Conservation (phyloP, 2,329 filamentous ascomycete genomes). For the Cytospora piceicola region DNA sequence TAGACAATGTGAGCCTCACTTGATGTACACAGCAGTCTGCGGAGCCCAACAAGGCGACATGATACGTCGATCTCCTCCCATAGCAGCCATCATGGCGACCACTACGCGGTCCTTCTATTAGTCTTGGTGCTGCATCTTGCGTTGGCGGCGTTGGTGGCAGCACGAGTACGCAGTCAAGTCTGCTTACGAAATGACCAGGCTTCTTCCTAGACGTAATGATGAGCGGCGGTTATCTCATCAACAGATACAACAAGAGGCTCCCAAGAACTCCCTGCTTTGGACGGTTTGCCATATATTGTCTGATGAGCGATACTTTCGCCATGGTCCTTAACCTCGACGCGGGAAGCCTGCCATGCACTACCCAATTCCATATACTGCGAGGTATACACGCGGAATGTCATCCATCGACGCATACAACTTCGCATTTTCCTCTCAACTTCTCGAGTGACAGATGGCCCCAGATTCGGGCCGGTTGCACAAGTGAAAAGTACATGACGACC, state of each 20-base stretch:
- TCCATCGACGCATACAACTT: neutral
- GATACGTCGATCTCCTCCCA: neutral
- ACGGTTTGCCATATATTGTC: neutral
- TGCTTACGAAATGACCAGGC: neutral
- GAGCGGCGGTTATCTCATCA: neutral
- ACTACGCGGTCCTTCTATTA: neutral
- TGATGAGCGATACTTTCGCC: neutral
- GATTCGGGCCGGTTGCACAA: constrained; percentile 4
- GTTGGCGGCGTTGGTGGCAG: neutral
- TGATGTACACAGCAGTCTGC: too few relatives aligned
- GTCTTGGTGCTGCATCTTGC: too few relatives aligned
- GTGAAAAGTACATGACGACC: constrained; percentile 2
- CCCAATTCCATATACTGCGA: too few relatives aligned
- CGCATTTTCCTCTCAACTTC: neutral
- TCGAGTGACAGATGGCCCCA: neutral
- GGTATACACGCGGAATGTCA: neutral
- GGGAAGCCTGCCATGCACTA: too few relatives aligned
- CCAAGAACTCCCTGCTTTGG: neutral
- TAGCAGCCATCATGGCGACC: neutral
- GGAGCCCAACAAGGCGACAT: neutral
- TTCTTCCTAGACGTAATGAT: neutral
- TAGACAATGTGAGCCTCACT: neutral
- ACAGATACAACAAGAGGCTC: neutral
- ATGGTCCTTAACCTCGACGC: neutral
- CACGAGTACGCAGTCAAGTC: neutral